Conservation (phyloP, 306 rosid species). For the Cucumis cinereus region DNA sequence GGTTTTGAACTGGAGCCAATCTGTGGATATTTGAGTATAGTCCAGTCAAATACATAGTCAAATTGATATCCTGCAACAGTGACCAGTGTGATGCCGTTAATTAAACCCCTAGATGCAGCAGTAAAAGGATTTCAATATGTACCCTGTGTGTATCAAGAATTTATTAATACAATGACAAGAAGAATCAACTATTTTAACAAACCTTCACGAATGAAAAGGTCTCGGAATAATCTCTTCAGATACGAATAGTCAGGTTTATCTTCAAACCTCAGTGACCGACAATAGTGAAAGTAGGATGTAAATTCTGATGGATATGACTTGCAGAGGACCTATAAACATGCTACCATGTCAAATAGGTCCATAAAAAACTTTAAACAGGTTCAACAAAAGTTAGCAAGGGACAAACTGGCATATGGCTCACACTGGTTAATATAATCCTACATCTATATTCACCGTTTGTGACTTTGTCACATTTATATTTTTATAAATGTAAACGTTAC, state of each 20-base stretch:
- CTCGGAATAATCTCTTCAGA: slow-evolving; percentile 15
- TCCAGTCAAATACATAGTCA: slow-evolving; percentile 70
- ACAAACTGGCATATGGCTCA: neutral
- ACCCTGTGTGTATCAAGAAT: neutral
- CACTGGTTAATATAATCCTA: neutral
- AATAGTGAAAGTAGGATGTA: slow-evolving; percentile 15
- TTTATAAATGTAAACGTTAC: neutral
- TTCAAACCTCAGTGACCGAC: slow-evolving; percentile 16
- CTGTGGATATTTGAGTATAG: slow-evolving; percentile 61
- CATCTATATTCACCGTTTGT: neutral
- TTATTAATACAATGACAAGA: neutral
- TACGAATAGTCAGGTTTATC: slow-evolving; percentile 16
- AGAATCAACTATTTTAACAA: neutral
- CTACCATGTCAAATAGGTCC: neutral
- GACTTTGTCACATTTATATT: neutral
- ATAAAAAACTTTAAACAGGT: neutral
- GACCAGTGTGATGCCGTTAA: neutral
- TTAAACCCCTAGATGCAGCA: neutral
- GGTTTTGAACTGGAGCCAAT: slow-evolving; percentile 9
- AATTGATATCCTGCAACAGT: slow-evolving; percentile 43
- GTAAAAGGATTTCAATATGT: neutral
- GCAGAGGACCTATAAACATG: slow-evolving; percentile 11
- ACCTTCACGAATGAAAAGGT: slow-evolving; percentile 19
- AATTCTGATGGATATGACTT: slow-evolving; percentile 15
- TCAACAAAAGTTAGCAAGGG: neutral